A percentile compares a stretch with the other conserved stretches of the same genome.
phyloP scores from a whole-genome alignment of 2,329 filamentous ascomycete genomes.

The Pseudogymnoascus sp. region DNA sequence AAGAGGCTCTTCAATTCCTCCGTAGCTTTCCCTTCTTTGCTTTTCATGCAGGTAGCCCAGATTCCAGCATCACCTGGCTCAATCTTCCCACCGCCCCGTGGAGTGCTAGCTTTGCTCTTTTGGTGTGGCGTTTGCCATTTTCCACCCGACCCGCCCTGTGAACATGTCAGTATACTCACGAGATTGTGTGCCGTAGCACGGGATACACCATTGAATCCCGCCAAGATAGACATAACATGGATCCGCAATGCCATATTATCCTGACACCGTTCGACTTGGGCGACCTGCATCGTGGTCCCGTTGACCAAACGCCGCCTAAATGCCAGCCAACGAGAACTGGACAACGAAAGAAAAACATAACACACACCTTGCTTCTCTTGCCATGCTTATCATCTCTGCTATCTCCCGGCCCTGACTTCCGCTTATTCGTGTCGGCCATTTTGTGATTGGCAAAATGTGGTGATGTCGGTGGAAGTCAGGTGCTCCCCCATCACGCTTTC shows the following conservation, averaged over 20 bases:
- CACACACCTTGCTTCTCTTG: slow-evolving; percentile 25
- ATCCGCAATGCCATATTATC: not conserved
- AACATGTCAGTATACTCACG: slow-evolving; percentile 3
- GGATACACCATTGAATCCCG: not conserved
- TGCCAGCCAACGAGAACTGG: not conserved
- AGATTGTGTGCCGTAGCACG: not conserved
- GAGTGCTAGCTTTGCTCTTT: slow-evolving; percentile 39
- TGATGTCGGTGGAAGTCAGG: not conserved
- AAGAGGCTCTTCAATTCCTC: slow-evolving; percentile 60
- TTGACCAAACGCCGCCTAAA: not conserved
- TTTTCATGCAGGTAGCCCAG: slow-evolving; percentile 70
- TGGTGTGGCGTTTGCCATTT: slow-evolving; percentile 58
- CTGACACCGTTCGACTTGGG: not conserved
- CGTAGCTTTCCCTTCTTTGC: slow-evolving; percentile 62
- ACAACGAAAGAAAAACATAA: not conserved
- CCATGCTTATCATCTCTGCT: slow-evolving; percentile 15
- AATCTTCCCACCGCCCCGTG: slow-evolving; percentile 40
- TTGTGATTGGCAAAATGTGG: not conserved
- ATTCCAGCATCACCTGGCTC: slow-evolving; percentile 66
- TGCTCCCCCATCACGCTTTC: not conserved
- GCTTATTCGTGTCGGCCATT: slow-evolving; percentile 24
- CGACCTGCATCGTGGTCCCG: not conserved
- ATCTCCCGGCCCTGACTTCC: slow-evolving; percentile 18
- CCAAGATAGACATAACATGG: not conserved
- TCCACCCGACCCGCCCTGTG: slow-evolving; percentile 41